Conservation (phyloP, 371 early-diverging fungal species). For the Mucor irregularis region DNA sequence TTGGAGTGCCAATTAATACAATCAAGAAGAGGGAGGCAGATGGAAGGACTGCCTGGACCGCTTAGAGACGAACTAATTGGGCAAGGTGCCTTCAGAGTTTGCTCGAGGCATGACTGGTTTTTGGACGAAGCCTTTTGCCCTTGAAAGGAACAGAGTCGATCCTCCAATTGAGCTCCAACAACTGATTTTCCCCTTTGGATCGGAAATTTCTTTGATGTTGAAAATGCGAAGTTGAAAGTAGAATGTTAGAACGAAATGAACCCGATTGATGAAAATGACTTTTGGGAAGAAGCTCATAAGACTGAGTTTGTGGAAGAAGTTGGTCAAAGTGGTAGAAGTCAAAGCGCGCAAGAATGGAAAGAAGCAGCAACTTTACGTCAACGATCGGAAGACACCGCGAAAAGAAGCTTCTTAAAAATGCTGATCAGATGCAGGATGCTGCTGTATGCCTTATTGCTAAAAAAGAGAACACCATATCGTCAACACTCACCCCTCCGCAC, state of each 20-base stretch:
- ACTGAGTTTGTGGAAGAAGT: conserved; percentile 2
- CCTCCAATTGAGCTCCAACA: not conserved
- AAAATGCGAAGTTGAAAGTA: not conserved
- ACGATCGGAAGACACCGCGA: not conserved
- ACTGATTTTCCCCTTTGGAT: not conserved
- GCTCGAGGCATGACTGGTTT: conserved; percentile 6
- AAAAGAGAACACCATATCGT: conserved; percentile 3
- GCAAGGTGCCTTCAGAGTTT: not conserved
- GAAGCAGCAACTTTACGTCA: not conserved
- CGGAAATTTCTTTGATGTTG: not conserved
- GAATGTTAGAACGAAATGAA: conserved; percentile 2
- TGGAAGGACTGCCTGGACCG: conserved; percentile 4
- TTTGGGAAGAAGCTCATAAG: not conserved
- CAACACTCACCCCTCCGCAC: conserved; percentile 1
- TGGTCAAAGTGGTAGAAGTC: not conserved
- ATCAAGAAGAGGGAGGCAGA: not conserved
- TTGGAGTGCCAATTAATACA: not conserved
- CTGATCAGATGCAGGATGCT: conserved; percentile 13
- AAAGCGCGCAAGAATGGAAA: no score
- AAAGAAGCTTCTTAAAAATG: conserved; percentile 2
- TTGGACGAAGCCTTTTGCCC: not conserved
- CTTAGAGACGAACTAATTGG: conserved; percentile 1
- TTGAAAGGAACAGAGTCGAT: not conserved
- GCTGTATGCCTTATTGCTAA: conserved; percentile 1
- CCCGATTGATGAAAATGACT: not conserved